Conservation (phyloP, 1,284 basidiomycete genomes). For the Papiliotrema nemorosa region DNA sequence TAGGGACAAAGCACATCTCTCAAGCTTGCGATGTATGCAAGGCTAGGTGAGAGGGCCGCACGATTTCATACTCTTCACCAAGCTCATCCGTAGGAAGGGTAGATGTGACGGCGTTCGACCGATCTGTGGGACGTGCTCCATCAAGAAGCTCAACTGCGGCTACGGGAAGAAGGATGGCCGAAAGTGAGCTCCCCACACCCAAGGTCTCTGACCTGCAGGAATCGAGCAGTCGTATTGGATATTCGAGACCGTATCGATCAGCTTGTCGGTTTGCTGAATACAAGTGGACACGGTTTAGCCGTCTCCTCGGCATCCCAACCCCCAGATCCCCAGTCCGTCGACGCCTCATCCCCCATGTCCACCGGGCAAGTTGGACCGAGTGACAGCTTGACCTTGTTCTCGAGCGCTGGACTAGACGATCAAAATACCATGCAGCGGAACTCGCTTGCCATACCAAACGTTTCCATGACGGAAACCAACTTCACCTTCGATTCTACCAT, state of each 20-base stretch:
- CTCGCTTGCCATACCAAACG: too few relatives aligned
- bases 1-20: not conserved
- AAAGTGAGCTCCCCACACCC: slow-evolving; percentile 6
- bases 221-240: not conserved
- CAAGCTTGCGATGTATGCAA: not conserved
- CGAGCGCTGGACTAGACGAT: not conserved
- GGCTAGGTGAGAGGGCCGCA: not conserved
- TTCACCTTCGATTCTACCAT: not conserved
- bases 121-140: slow-evolving; percentile 12
- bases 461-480: not conserved
- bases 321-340: not conserved
- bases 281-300: not conserved
- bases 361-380: not conserved
- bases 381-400: not conserved
- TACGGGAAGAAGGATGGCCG: slow-evolving; percentile 24
- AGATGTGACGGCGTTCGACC: slow-evolving; percentile 17
- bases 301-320: not conserved
- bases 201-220: not conserved
- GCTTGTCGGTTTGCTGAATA: not conserved
- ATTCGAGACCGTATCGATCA: not conserved
- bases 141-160: slow-evolving; percentile 11
- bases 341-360: not conserved
- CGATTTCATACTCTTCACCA: not conserved
- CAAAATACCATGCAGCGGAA: not conserved
- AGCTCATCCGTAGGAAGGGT: slow-evolving; percentile 13